Evolutionary conservation across 202 grass and related monocot species (phyloP), one percentile per base, ranked within the genome.

Genomic region (Zoysia matrella): DNA sequence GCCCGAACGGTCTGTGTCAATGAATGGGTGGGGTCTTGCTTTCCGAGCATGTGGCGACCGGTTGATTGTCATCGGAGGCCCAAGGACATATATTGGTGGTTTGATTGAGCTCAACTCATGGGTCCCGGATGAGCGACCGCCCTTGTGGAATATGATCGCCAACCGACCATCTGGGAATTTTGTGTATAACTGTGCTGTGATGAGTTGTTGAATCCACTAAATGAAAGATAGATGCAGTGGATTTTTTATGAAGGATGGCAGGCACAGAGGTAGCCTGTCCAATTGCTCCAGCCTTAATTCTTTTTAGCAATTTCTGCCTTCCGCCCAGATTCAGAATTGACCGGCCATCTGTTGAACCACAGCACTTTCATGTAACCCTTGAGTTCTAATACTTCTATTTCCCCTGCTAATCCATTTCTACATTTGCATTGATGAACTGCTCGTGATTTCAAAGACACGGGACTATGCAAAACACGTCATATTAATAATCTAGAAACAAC

Each of bases 181-280:
- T 63, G 96, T 99, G 52, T 95, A 92, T 90, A 99, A 99, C 80
- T 95, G 96, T 62, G 96, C 96, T 1, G 93, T 99, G 64, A 99
- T 30, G 22, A 30, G 22, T 30, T 30, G 22, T 30, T 30, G 22
- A 30, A 30, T 30, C 22, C 22, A 30, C 22, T 30, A 30, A 30
- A 30, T 30, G 22, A 30, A 30, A 30, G 22, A 77, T 78, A 18
- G 61, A 54, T 86, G 54, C 56, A 82, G 71, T 85, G 72, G 86
- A 84, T 86, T 86, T 77, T 85, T 86, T 30, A 89, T 65, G 15
- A 79, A 82, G 64, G 62, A 82, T 77, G 82, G 85, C 22, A 30
- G 84, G 86, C 83, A 83, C 71, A 77, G 90, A 86, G 80, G 79
- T 83, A 76, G 88, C 77, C 87, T 87, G 65, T 87, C 77, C 74